Conservation (phyloP, 176 grass and related monocot species). For the Echinochloa phyllopogon region DNA sequence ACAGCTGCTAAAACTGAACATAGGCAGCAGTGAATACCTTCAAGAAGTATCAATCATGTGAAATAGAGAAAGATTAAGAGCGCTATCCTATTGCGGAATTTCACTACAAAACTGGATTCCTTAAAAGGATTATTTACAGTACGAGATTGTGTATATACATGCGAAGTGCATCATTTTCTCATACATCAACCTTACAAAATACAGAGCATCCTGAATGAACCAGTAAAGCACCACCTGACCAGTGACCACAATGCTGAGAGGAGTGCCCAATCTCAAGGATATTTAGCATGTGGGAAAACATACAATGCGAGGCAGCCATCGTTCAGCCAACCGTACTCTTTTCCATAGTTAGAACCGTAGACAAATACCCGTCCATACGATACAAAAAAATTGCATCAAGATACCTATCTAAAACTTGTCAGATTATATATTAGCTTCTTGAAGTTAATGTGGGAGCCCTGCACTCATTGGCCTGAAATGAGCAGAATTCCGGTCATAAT, state of each 20-base stretch:
- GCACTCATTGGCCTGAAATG: slow-evolving; percentile 87
- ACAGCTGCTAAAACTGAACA: background rate
- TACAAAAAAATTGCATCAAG: slow-evolving; percentile 13
- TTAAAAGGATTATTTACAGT: slow-evolving; percentile 44
- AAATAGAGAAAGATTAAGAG: background rate
- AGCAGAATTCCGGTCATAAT: slow-evolving; percentile 27
- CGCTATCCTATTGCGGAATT: background rate
- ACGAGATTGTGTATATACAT: background rate
- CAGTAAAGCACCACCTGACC: background rate
- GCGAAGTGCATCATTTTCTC: background rate
- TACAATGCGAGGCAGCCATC: background rate
- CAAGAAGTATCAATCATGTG: background rate
- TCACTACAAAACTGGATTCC: background rate
- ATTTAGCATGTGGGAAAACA: background rate
- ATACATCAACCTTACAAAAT: slow-evolving; percentile 29
- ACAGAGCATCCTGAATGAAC: background rate
- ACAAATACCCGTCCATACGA: background rate
- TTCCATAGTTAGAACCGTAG: slow-evolving; percentile 2
- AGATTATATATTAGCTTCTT: slow-evolving; percentile 55
- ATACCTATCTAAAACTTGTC: background rate
- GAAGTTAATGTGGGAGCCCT: slow-evolving; percentile 66
- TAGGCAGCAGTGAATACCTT: background rate
- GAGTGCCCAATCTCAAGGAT: slow-evolving; percentile 16
- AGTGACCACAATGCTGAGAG: slow-evolving; percentile 17
- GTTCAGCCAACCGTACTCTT: background rate